Conservation (phyloP, 2,329 filamentous ascomycete species). For the Penicillium hesseltinei region DNA sequence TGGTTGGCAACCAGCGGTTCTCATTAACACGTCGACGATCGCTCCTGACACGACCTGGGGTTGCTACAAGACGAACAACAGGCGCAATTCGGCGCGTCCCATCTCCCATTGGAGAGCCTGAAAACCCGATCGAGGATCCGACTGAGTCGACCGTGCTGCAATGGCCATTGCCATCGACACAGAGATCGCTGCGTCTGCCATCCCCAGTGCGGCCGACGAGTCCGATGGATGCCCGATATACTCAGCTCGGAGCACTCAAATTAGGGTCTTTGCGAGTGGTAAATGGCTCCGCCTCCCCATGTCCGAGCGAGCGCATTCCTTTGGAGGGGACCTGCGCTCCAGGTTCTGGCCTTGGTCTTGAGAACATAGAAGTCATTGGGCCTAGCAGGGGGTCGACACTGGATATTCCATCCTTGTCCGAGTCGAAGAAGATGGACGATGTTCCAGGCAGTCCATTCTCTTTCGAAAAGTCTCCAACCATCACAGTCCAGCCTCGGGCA, state of each 20-base stretch:
- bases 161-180: conserved; percentile 21
- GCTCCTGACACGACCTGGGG: conserved; percentile 35
- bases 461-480: conserved; percentile 34
- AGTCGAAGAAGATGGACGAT: conserved; percentile 23
- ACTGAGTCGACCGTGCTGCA: conserved; percentile 15
- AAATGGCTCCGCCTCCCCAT: conserved; percentile 40
- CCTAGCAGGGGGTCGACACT: conserved; percentile 13
- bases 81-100: conserved; percentile 22
- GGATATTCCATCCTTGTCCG: conserved; percentile 19
- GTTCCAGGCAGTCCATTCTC: conserved; percentile 35
- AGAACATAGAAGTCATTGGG: conserved; percentile 9
- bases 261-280: conserved; percentile 42
- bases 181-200: conserved; percentile 9
- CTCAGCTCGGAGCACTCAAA: conserved; percentile 42
- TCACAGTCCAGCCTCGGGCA: conserved; percentile 7
- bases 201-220: conserved; percentile 23
- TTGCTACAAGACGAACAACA: conserved; percentile 37
- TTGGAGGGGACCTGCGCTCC: conserved; percentile 16
- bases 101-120: conserved; percentile 26
- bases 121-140: conserved; percentile 11
- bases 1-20: conserved; percentile 34
- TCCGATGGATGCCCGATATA: conserved; percentile 35
- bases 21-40: conserved; percentile 40
- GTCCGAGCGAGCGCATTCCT: conserved; percentile 35
- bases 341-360: conserved; percentile 16